Evolutionary conservation across 148 eudicot species (phyloP).

Genomic region (Cornus suecica): DNA sequence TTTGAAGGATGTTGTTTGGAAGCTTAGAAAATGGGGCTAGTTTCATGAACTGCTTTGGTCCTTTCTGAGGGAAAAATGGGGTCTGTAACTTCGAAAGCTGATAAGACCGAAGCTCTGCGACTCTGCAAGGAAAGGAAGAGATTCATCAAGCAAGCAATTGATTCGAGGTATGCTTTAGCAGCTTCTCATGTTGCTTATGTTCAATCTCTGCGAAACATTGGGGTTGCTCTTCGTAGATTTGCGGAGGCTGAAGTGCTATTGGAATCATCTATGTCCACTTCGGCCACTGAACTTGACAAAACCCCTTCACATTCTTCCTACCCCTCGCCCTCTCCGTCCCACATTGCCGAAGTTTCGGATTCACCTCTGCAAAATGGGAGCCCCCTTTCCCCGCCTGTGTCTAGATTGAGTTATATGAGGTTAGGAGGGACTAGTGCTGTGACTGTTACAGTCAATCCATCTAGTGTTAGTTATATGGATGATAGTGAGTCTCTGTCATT

Average conservation of each 20-base stretch:
- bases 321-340: slow-evolving; percentile 64
- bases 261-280: slow-evolving; percentile 42
- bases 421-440: slow-evolving; percentile 42
- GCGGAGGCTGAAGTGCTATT: slow-evolving; percentile 70
- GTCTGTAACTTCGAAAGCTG: slow-evolving; percentile 51
- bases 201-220: slow-evolving; percentile 62
- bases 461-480: slow-evolving; percentile 34
- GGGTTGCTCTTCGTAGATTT: slow-evolving; percentile 65
- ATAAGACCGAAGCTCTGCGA: slow-evolving; percentile 57
- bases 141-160: slow-evolving; percentile 67
- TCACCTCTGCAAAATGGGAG: slow-evolving; percentile 44
- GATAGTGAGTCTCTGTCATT: slow-evolving; percentile 39
- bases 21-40: slow-evolving; percentile 1
- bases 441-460: slow-evolving; percentile 46
- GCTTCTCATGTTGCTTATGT: slow-evolving; percentile 81
- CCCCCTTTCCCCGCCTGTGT: slow-evolving; percentile 35
- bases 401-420: slow-evolving; percentile 73
- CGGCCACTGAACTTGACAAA: slow-evolving; percentile 44
- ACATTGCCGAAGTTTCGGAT: slow-evolving; percentile 33
- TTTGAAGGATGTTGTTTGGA: neutral
- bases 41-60: slow-evolving; percentile 5
- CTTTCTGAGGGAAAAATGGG: slow-evolving; percentile 38
- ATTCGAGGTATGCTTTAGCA: slow-evolving; percentile 78
- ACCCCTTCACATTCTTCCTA: slow-evolving; percentile 64
- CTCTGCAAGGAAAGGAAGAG: slow-evolving; percentile 74